These are phyloP conservation scores for Orbilia quercus DNA, from an alignment of 2,329 filamentous ascomycete genomes.

Conservation along the genomic window DNA sequence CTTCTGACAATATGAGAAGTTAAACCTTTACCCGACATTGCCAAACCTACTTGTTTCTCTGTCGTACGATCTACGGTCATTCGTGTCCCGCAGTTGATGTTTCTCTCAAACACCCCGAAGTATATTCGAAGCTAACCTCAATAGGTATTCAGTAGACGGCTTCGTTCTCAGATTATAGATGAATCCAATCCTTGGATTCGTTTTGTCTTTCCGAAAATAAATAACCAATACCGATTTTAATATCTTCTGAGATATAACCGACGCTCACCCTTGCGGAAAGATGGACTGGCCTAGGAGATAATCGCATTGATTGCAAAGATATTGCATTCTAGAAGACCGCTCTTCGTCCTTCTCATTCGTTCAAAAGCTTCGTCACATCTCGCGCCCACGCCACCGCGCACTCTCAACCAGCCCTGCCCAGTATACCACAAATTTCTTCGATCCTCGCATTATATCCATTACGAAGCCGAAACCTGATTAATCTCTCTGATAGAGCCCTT, in stretches of 20 bases:
- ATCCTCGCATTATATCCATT: conserved; percentile 8
- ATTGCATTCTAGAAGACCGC: conserved; percentile 41
- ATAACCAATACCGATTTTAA: conserved; percentile 34
- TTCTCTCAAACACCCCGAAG: conserved; percentile 44
- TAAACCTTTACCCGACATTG: conserved; percentile 44
- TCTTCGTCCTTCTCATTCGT: conserved; percentile 17
- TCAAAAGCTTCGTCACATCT: conserved; percentile 23
- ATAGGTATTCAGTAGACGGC: conserved; percentile 46
- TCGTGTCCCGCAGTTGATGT: conserved; percentile 29
- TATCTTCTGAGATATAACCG: conserved; percentile 37
- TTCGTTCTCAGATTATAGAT: conserved; percentile 30
- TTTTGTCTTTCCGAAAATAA: conserved; percentile 55
- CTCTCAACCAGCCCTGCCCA: conserved; percentile 35
- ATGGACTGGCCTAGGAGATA: conserved; percentile 43
- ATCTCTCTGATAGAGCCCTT: conserved; percentile 3
- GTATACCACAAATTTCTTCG: conserved; percentile 31
- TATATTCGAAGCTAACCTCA: conserved; percentile 45
- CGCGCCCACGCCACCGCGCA: conserved; percentile 30
- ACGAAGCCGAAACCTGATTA: conserved; percentile 1
- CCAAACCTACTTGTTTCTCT: conserved; percentile 36
- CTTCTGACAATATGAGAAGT: conserved; percentile 17
- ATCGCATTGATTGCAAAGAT: conserved; percentile 43
- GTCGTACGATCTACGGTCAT: conserved; percentile 35
- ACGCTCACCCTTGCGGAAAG: conserved; percentile 39
- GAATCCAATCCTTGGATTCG: conserved; percentile 34